A percentile compares a stretch with the other conserved stretches of the same genome.
These are phyloP conservation scores for Aquanectria penicillioides DNA, from an alignment of 2,329 filamentous ascomycete species.

Conservation along the genomic window DNA sequence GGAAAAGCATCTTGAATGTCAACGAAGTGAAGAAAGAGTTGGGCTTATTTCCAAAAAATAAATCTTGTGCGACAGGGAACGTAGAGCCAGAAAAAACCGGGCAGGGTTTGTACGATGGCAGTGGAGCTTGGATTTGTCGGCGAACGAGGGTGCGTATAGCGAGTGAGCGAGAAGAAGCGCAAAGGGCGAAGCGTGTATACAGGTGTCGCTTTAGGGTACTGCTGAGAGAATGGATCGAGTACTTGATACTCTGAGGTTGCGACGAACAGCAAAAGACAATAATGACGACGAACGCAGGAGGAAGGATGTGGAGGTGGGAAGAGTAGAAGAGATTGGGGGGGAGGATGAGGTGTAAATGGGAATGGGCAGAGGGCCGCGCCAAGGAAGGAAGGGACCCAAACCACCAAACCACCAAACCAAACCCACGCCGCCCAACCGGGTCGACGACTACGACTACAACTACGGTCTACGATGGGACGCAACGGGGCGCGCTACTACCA, in stretches of 20 bases:
- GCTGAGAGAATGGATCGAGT: constrained; percentile 41
- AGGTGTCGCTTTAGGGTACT: constrained; percentile 12
- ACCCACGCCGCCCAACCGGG: too few species aligned
- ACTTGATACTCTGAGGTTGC: constrained; percentile 36
- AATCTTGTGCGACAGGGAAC: too few species aligned
- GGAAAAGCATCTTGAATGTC: constrained; percentile 49
- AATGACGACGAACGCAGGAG: constrained; percentile 14
- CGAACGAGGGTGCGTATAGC: too few species aligned
- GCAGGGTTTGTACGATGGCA: too few species aligned
- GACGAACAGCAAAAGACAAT: constrained; percentile 11
- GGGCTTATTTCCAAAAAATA: neutral
- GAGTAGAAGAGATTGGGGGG: constrained; percentile 1
- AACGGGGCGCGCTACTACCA: constrained; percentile 1
- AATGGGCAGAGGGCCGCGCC: constrained; percentile 13
- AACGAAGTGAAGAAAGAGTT: constrained; percentile 21
- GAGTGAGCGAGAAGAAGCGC: too few species aligned
- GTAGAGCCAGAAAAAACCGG: too few species aligned
- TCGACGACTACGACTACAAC: too few species aligned
- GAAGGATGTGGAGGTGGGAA: neutral
- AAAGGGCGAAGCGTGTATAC: too few species aligned
- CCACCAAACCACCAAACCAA: too few species aligned
- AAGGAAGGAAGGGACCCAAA: constrained; percentile 9
- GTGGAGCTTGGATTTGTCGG: too few species aligned
- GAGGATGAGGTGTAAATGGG: constrained; percentile 20
- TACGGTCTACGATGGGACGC: neutral